Evolutionary conservation across 805 yeast species (phyloP), one percentile per base, ranked within the genome.

Genomic region (Cyberlindnera petersonii): DNA sequence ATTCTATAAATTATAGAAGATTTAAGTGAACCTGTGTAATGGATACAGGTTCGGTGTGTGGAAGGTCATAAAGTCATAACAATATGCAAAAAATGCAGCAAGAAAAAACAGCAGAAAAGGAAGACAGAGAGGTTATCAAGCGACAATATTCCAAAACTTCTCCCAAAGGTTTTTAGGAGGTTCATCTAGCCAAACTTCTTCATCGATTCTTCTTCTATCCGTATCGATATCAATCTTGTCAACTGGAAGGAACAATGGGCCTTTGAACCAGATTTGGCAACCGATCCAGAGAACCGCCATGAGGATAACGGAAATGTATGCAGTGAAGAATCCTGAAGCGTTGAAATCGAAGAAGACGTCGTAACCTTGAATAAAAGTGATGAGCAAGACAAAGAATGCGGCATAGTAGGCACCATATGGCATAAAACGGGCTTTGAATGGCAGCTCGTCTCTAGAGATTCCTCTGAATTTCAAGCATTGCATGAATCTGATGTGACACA

Each of bases 291-390:
- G 50, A 9, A 66, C 71, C 23, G 69, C 65, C 61, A 79, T 79
- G 35, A 82, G 61, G 41, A 83, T 69, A 15, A 82, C 65, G n/a
- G 91, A 83, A 37, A 86, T 64, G 55, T 86, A 86, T n/a, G 84
- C 75, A 19, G 86, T 76, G 58, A 84, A 75, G 66, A 86, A 86
- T 29, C 66, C 66, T 9, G 74, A 59, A 3, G 74, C 85, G 40
- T 63, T 67, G 53, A 81, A 62, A 28, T 64, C 64, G 39, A 75
- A 75, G 64, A 86, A 86, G 2, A 75, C 75, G 3, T 71, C 60
- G 60, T 74, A 86, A 31, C 95, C 95, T 63, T 86, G 93, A 45
- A 86, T 68, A 42, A 85, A 69, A 16, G 74, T 72, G 55, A 86
- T 74, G 24, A 82, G 46, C 14, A 70, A 59, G 44, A 82, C 69